A percentile compares a stretch with the other conserved stretches of the same genome.
Evolutionary conservation across 495 filamentous ascomycete species (phyloP).

Genomic region (Podospora pseudocomata): DNA sequence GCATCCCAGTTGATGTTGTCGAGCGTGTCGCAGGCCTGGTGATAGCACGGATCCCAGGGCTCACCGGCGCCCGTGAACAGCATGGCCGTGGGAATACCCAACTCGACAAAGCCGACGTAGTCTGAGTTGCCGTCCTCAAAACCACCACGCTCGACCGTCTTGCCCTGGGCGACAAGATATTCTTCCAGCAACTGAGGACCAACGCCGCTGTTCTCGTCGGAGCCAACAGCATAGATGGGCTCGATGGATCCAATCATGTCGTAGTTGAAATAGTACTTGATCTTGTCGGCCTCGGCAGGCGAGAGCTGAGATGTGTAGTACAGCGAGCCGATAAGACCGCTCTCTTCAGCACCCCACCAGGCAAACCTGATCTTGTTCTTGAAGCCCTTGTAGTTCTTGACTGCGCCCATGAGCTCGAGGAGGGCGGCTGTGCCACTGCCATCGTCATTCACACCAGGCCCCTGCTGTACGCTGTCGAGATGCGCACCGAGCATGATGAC

Average conservation of each 20-base stretch:
- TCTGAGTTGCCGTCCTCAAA: conserved; percentile 61
- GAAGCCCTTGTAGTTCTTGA: conserved; percentile 56
- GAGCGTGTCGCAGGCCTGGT: conserved; percentile 55
- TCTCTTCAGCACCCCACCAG: conserved; percentile 68
- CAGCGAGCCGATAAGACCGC: conserved; percentile 59
- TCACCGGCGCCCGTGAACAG: conserved; percentile 63
- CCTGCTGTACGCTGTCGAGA: conserved; percentile 62
- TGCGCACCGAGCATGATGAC: conserved; percentile 63
- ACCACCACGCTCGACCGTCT: conserved; percentile 26
- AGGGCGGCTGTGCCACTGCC: conserved; percentile 55
- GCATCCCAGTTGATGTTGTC: conserved; percentile 58
- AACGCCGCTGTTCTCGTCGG: conserved; percentile 39
- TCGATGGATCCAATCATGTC: conserved; percentile 78
- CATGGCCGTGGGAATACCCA: conserved; percentile 57
- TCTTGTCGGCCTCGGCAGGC: conserved; percentile 45
- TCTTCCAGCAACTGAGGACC: conserved; percentile 29
- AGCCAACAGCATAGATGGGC: conserved; percentile 56
- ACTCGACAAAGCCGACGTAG: conserved; percentile 61
- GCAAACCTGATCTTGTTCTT: conserved; percentile 60
- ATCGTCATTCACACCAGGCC: conserved; percentile 47
- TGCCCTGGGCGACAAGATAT: conserved; percentile 33
- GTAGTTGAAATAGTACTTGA: conserved; percentile 69
- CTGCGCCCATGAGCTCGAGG: conserved; percentile 60
- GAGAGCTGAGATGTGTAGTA: conserved; percentile 51
- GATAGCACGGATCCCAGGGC: conserved; percentile 61